These are phyloP conservation scores for Colletotrichum incanum DNA, from an alignment of 2,329 filamentous ascomycete genomes.

Conservation along the genomic window DNA sequence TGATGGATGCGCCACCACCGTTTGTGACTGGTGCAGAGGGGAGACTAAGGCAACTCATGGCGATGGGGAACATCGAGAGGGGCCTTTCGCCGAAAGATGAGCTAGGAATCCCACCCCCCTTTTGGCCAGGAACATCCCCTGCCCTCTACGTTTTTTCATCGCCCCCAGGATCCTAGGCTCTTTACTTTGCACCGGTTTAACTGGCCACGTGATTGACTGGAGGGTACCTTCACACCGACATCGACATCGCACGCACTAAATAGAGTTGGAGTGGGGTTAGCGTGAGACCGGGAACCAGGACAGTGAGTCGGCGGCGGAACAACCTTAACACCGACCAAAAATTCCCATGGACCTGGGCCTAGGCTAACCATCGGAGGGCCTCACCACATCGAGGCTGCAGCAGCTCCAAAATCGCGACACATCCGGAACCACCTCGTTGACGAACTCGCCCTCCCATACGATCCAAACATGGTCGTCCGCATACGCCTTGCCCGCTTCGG, in stretches of 20 bases:
- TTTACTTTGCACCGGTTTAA: background rate
- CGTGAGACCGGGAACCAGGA: background rate
- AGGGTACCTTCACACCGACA: background rate
- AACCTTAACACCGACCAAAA: constrained; percentile 27
- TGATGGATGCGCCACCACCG: background rate
- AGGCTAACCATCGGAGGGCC: background rate
- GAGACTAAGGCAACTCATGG: background rate
- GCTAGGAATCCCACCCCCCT: background rate
- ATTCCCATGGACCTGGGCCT: constrained; percentile 17
- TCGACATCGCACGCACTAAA: background rate
- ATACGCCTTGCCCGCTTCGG: constrained; percentile 96
- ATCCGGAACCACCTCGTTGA: background rate
- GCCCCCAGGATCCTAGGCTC: background rate
- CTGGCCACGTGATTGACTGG: background rate
- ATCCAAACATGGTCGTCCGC: constrained; percentile 83
- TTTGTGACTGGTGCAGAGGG: background rate
- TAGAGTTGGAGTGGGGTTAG: background rate
- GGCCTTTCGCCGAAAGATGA: background rate
- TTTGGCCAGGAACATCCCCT: background rate
- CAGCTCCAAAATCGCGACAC: constrained; percentile 22
- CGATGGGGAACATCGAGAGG: background rate
- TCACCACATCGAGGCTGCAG: constrained; percentile 10
- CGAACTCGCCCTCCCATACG: constrained; percentile 44
- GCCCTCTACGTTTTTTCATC: background rate
- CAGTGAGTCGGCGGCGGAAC: constrained; percentile 3